These are phyloP conservation scores for Beauveria caledonica DNA, from an alignment of 2,329 filamentous ascomycete genomes.

Conservation along the genomic window DNA sequence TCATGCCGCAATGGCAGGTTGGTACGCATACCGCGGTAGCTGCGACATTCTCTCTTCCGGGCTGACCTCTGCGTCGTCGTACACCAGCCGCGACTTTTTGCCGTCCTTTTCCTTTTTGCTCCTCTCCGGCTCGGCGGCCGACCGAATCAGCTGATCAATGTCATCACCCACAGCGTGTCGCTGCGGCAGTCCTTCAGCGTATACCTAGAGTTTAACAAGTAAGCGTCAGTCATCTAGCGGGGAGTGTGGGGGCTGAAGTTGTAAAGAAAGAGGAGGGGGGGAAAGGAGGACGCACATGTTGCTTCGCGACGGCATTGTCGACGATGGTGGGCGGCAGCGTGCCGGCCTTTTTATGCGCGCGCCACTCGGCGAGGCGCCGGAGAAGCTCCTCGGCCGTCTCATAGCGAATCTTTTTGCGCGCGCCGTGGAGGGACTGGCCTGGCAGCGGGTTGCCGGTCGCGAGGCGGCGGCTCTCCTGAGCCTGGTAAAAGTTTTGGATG, in stretches of 20 bases:
- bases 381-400: slow-evolving; percentile 73
- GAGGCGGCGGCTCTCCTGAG: slow-evolving; percentile 72
- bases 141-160: slow-evolving; percentile 57
- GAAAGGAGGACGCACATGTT: neutral
- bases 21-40: slow-evolving; percentile 65
- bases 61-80: slow-evolving; percentile 69
- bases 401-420: slow-evolving; percentile 62
- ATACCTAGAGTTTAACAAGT: neutral
- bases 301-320: neutral
- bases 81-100: slow-evolving; percentile 65
- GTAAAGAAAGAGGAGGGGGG: neutral
- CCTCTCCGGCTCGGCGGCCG: slow-evolving; percentile 46
- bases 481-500: slow-evolving; percentile 75
- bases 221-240: neutral
- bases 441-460: slow-evolving; percentile 77
- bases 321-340: slow-evolving; percentile 35
- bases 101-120: slow-evolving; percentile 65
- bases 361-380: slow-evolving; percentile 69
- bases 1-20: slow-evolving; percentile 19
- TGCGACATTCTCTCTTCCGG: slow-evolving; percentile 85
- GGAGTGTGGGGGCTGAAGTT: neutral
- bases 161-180: slow-evolving; percentile 40
- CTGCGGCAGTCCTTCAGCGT: slow-evolving; percentile 26
- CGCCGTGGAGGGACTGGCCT: slow-evolving; percentile 54
- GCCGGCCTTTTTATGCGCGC: slow-evolving; percentile 54